These are phyloP conservation scores for Ormosia emarginata DNA, from an alignment of 306 rosid species.

Conservation along the genomic window DNA sequence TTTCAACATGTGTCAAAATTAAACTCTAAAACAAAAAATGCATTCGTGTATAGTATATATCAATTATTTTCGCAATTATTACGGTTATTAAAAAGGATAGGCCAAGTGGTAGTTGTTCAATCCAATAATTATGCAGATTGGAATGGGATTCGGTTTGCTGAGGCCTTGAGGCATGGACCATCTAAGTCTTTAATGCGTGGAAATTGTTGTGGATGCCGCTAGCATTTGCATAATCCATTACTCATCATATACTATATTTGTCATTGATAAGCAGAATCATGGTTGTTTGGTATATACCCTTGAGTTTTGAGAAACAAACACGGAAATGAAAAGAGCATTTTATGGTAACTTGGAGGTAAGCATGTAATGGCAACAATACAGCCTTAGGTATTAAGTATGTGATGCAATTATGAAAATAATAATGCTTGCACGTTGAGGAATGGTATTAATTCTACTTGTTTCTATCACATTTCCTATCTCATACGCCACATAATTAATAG, in stretches of 20 bases:
- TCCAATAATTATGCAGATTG: too few species aligned
- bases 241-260: not conserved
- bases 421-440: slow-evolving; percentile 16
- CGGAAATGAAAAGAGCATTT: not conserved
- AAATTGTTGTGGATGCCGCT: not conserved
- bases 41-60: not conserved
- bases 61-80: not conserved
- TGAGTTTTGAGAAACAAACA: not conserved
- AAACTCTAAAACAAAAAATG: not conserved
- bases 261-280: not conserved
- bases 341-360: not conserved
- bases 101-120: not conserved
- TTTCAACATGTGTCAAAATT: not conserved
- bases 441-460: not conserved
- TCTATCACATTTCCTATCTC: not conserved
- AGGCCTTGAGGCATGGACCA: too few species aligned
- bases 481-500: not conserved
- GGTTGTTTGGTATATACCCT: not conserved
- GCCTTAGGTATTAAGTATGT: slow-evolving; percentile 13
- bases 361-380: not conserved
- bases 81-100: not conserved
- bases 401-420: slow-evolving; percentile 3
- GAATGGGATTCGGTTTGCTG: too few species aligned
- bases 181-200: not conserved
- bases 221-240: not conserved